Evolutionary conservation across 2,329 filamentous ascomycete species (phyloP).

Genomic region (Trichophyton verrucosum): DNA sequence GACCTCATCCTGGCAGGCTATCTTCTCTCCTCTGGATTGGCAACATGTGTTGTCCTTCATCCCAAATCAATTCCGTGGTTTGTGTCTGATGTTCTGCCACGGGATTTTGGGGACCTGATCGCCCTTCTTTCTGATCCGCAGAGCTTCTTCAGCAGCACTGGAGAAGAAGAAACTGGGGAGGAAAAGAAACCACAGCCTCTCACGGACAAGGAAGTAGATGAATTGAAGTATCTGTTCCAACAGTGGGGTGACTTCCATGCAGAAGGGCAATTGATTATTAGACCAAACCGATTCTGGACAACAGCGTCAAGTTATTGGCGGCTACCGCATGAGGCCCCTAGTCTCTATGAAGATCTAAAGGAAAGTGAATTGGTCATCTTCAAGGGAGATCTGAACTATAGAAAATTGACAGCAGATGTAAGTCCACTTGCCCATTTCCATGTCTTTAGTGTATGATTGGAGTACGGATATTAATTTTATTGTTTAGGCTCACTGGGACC

Average conservation of each 20-base stretch:
- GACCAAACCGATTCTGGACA: conserved; percentile 88
- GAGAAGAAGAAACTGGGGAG: conserved; percentile 31
- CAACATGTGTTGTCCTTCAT: conserved; percentile 76
- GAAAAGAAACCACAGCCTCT: conserved; percentile 47
- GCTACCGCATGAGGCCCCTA: conserved; percentile 54
- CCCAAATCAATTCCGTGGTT: conserved; percentile 98
- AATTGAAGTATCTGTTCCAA: conserved; percentile 65
- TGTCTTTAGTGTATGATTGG: not conserved
- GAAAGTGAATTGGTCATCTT: conserved; percentile 80
- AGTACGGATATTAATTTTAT: not conserved
- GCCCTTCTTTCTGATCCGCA: conserved; percentile 65
- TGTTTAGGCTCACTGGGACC: conserved; percentile 60
- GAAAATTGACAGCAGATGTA: conserved; percentile 83
- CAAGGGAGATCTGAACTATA: conserved; percentile 95
- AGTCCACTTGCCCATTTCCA: conserved; percentile 21
- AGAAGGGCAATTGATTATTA: conserved; percentile 70
- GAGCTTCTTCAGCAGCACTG: conserved; percentile 65
- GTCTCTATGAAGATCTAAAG: conserved; percentile 65
- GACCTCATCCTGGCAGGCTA: conserved; percentile 88
- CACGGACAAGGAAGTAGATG: conserved; percentile 50
- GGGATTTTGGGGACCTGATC: conserved; percentile 73
- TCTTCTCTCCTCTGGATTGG: conserved; percentile 69
- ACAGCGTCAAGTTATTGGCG: conserved; percentile 79
- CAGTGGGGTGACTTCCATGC: conserved; percentile 70
- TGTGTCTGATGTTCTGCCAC: conserved; percentile 83